A percentile compares a stretch with the other conserved stretches of the same genome.
phyloP scores from a whole-genome alignment of 106 monocot species.

The Dioscorea zingiberensis region DNA sequence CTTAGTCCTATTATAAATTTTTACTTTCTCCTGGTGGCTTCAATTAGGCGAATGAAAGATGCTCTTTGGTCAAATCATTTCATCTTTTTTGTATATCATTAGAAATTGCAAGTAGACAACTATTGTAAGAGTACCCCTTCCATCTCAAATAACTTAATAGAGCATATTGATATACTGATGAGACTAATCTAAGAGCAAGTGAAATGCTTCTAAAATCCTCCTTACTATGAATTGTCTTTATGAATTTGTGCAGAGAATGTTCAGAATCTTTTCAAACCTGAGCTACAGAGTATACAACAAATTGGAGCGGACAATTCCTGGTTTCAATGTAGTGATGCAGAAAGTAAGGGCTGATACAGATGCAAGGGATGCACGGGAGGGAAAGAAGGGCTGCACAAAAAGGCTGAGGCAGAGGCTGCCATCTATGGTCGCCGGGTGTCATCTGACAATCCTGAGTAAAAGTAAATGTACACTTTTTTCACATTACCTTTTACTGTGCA shows the following conservation, averaged over 20 bases:
- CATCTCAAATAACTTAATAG: not conserved
- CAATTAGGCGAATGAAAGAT: no score
- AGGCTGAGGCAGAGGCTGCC: constrained; percentile 28
- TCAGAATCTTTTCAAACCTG: constrained; percentile 54
- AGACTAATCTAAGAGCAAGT: not conserved
- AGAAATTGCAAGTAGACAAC: not conserved
- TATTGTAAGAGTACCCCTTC: not conserved
- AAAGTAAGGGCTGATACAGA: constrained; percentile 35
- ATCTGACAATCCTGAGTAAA: constrained; percentile 11
- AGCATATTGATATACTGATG: not conserved
- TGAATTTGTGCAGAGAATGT: constrained; percentile 34
- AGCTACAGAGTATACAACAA: constrained; percentile 54
- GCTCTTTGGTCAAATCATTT: not conserved
- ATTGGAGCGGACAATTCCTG: constrained; percentile 51
- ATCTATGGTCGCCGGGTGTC: constrained; percentile 17
- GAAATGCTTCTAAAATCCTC: no score
- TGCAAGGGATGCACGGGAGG: constrained; percentile 21
- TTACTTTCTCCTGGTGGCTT: no score
- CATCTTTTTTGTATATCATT: not conserved
- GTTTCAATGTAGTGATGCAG: constrained; percentile 51
- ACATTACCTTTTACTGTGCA: no score
- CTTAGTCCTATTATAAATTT: no score
- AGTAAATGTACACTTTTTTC: not conserved
- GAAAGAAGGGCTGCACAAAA: constrained; percentile 38
- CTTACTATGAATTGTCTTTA: not conserved